Conservation (phyloP, 345 rosid species). For the Crucihimalaya himalaica region DNA sequence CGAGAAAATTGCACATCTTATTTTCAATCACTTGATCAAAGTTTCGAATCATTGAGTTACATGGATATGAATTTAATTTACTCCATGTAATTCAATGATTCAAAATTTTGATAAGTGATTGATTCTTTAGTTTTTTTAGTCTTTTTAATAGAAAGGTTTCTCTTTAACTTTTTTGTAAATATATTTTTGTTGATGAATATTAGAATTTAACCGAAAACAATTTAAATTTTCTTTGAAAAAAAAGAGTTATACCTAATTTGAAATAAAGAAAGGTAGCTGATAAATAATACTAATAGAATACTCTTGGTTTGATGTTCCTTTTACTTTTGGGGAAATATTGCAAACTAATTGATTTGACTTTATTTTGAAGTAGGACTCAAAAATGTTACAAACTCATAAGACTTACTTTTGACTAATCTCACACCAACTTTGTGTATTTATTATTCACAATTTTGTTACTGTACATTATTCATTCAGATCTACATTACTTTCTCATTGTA, state of each 20-base stretch:
- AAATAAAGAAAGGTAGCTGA: constrained; percentile 12
- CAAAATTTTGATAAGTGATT: too few species aligned
- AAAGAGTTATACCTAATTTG: not conserved
- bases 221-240: too few species aligned
- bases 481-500: constrained; percentile 4
- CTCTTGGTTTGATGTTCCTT: constrained; percentile 20
- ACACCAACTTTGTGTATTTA: constrained; percentile 29
- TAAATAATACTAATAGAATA: not conserved
- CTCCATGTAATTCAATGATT: too few species aligned
- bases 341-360: constrained; percentile 32
- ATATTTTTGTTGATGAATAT: too few species aligned
- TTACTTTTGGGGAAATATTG: constrained; percentile 19
- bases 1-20: not conserved
- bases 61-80: not conserved
- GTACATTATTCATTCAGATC: not conserved
- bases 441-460: constrained; percentile 19
- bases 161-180: too few species aligned
- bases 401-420: constrained; percentile 38
- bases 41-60: not conserved
- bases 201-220: too few species aligned
- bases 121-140: too few species aligned
- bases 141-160: too few species aligned
- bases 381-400: constrained; percentile 22
- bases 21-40: too few species aligned
- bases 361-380: constrained; percentile 34